Conservation (phyloP, 2,329 filamentous ascomycete genomes). For the Calonectria pteridis region DNA sequence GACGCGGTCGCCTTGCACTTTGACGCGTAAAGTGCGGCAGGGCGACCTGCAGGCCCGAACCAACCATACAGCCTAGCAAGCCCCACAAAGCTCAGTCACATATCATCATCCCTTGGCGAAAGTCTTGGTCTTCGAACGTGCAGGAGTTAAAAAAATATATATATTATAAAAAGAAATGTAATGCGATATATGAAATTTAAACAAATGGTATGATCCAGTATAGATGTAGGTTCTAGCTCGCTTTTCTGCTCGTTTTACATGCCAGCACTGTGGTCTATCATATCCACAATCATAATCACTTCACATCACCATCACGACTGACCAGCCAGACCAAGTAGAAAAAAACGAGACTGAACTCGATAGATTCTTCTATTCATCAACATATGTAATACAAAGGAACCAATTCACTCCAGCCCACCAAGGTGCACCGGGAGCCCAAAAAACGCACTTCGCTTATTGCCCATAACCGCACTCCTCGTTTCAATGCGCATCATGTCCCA, state of each 20-base stretch:
- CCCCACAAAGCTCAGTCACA: background rate
- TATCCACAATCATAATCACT: background rate
- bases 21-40: background rate
- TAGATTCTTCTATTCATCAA: conserved; percentile 10
- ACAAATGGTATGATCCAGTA: background rate
- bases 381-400: conserved; percentile 18
- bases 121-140: background rate
- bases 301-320: background rate
- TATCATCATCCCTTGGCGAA: background rate
- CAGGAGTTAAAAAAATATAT: too few relatives aligned
- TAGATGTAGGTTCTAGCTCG: background rate
- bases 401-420: conserved; percentile 1
- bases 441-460: conserved; percentile 5
- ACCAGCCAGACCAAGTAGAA: background rate
- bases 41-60: background rate
- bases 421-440: background rate
- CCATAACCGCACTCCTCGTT: conserved; percentile 7
- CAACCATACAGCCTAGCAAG: background rate
- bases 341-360: conserved; percentile 9
- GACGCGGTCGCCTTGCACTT: background rate
- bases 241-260: background rate
- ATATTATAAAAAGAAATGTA: too few relatives aligned
- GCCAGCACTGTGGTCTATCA: background rate
- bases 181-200: too few relatives aligned
- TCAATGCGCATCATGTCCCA: conserved; percentile 15